A percentile compares a stretch with the other conserved stretches of the same genome.
Evolutionary conservation across 768 basidiomycete species (phyloP).

Genomic region (Clavaria fumosa): DNA sequence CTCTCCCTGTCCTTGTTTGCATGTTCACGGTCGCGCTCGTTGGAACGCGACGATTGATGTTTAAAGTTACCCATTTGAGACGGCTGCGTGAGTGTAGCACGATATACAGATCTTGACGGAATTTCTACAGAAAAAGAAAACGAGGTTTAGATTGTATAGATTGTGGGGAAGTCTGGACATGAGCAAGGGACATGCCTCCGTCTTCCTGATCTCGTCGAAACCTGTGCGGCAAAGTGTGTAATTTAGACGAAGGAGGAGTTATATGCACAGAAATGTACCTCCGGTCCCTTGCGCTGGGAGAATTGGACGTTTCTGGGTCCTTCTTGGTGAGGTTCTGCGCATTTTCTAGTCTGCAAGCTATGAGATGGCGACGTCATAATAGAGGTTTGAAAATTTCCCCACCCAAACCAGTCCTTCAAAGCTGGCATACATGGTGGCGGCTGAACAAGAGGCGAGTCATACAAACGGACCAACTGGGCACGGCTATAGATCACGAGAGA

Average conservation of each 20-base stretch:
- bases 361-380: constrained; percentile 15
- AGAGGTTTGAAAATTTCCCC: constrained; percentile 16
- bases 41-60: constrained; percentile 64
- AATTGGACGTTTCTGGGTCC: constrained; percentile 45
- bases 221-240: constrained; percentile 25
- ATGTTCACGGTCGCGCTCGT: constrained; percentile 43
- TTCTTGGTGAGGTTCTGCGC: constrained; percentile 53
- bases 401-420: constrained; percentile 86
- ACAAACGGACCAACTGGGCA: constrained; percentile 47
- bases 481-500: constrained; percentile 57
- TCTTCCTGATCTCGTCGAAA: constrained; percentile 70
- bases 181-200: constrained; percentile 29
- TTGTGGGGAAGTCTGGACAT: background rate
- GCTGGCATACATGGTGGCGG: constrained; percentile 64
- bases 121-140: constrained; percentile 23
- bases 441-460: constrained; percentile 61
- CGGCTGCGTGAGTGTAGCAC: constrained; percentile 59
- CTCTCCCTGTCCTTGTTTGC: constrained; percentile 37
- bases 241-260: constrained; percentile 5
- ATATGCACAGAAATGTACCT: constrained; percentile 29
- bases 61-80: constrained; percentile 92
- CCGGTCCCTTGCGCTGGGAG: constrained; percentile 45
- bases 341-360: constrained; percentile 33
- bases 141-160: background rate
- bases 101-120: constrained; percentile 49